Conservation (phyloP, 345 rosid species). For the Kernera saxatilis region DNA sequence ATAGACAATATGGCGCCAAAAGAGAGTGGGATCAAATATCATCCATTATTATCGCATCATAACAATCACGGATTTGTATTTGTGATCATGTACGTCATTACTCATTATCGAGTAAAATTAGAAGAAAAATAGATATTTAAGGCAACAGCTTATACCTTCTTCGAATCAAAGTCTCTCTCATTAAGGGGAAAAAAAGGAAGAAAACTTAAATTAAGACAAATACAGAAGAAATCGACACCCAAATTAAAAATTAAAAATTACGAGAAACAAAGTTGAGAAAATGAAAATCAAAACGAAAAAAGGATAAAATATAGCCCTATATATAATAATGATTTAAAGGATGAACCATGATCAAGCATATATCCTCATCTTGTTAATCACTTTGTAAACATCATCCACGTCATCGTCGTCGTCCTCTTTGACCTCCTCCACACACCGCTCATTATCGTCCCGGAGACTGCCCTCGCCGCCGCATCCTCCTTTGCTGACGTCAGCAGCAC, state of each 20-base stretch:
- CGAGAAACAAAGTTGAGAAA: constrained; percentile 1
- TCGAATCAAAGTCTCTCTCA: constrained; percentile 2
- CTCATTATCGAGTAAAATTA: neutral
- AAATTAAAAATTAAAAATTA: too few species aligned
- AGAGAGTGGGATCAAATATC: too few species aligned
- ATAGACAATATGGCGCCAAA: too few species aligned
- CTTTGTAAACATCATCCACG: constrained; percentile 36
- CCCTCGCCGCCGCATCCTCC: constrained; percentile 21
- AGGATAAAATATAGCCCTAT: neutral
- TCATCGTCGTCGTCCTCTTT: constrained; percentile 31
- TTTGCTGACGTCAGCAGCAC: neutral
- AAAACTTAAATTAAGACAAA: neutral
- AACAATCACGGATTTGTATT: too few species aligned
- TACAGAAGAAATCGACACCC: neutral
- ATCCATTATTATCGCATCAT: neutral
- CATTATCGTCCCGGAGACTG: constrained; percentile 24
- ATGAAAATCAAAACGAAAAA: neutral
- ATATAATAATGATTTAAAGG: neutral
- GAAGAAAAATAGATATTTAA: neutral
- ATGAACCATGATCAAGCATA: constrained; percentile 24
- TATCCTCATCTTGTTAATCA: constrained; percentile 31
- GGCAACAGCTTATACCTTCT: neutral
- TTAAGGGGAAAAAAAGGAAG: neutral
- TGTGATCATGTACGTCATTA: too few species aligned
- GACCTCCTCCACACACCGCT: constrained; percentile 17